Conservation (phyloP, 1,284 basidiomycete species). For the Heterobasidion occidentale region DNA sequence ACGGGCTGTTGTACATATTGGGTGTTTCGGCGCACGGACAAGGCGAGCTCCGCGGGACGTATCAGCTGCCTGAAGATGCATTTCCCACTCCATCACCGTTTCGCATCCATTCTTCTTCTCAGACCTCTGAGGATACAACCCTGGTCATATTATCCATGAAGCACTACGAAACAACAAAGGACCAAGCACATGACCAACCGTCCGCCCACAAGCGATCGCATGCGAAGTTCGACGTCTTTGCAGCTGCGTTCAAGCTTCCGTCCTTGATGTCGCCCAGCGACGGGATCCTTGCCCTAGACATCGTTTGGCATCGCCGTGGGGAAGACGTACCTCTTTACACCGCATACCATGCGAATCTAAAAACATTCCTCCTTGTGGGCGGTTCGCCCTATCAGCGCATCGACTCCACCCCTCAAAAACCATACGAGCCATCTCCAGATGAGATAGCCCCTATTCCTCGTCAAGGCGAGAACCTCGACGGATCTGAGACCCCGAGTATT, state of each 20-base stretch:
- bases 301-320: slow-evolving; percentile 65
- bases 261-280: slow-evolving; percentile 19
- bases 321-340: slow-evolving; percentile 63
- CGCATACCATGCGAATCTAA: slow-evolving; percentile 36
- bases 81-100: slow-evolving; percentile 39
- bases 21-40: slow-evolving; percentile 25
- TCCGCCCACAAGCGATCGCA: slow-evolving; percentile 7
- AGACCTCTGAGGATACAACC: slow-evolving; percentile 28
- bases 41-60: slow-evolving; percentile 44
- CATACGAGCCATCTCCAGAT: slow-evolving; percentile 50
- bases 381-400: slow-evolving; percentile 42
- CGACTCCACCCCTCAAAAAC: slow-evolving; percentile 19
- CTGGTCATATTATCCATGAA: slow-evolving; percentile 52
- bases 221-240: slow-evolving; percentile 57
- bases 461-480: slow-evolving; percentile 44
- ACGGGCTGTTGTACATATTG: slow-evolving; percentile 60
- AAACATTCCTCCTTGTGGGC: slow-evolving; percentile 50
- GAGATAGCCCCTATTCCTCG: slow-evolving; percentile 65
- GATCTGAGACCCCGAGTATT: slow-evolving; percentile 9
- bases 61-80: slow-evolving; percentile 33
- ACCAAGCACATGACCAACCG: slow-evolving; percentile 3
- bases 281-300: slow-evolving; percentile 31
- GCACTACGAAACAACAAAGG: slow-evolving; percentile 24
- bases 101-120: slow-evolving; percentile 42
- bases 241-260: slow-evolving; percentile 41